Evolutionary conservation across 768 basidiomycete genomes (phyloP), one percentile per base, ranked within the genome.

Genomic region (Lyophyllum shimeji): DNA sequence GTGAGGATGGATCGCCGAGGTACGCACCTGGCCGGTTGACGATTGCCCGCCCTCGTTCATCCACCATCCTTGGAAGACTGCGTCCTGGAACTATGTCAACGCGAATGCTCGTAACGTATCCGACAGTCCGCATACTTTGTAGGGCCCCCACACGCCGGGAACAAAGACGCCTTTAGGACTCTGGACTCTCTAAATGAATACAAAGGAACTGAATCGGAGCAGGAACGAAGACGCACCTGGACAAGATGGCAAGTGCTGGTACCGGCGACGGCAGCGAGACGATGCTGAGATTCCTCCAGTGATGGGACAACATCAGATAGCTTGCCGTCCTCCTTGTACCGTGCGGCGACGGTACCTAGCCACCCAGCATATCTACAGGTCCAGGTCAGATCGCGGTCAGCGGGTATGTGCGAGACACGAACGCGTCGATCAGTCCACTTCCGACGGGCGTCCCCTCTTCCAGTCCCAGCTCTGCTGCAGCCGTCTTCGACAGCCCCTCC

Each of bases 41-140:
- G 95, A 97, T 72, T 99, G 97, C 1, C 97, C 97, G 37, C 96
- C 97, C 72, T 99, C 97, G 65, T 95, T 99, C 94, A 98, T 97
- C 97, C 96, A 99, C 89, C 93, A 95, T 17, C 88, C 93, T 42
- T 86, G 86, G 73, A 98, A 95, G 29, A 95, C 81, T 6, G 93
- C 87, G 65, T 98, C 88, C 84, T 91, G 60, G 64, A 71, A 7
- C 45, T 3, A 51, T 33, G 31, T n/a, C 23, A 45, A 52, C 12
- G 11, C 17, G 50, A 8, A 8, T 45, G 11, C 18, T 34, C 5
- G 11, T 2, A 12, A 51, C n/a, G 11, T 37, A 12, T 37, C 17
- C 34, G 6, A 17, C 21, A 34, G 21, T 52, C 40, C 6, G 60
- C 31, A 2, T 62, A 85, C 88, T 73, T 82, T 89, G 69, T 93